These are phyloP conservation scores for Piromyces sp. DNA, from an alignment of 192 early-diverging fungal genomes.

Conservation along the genomic window DNA sequence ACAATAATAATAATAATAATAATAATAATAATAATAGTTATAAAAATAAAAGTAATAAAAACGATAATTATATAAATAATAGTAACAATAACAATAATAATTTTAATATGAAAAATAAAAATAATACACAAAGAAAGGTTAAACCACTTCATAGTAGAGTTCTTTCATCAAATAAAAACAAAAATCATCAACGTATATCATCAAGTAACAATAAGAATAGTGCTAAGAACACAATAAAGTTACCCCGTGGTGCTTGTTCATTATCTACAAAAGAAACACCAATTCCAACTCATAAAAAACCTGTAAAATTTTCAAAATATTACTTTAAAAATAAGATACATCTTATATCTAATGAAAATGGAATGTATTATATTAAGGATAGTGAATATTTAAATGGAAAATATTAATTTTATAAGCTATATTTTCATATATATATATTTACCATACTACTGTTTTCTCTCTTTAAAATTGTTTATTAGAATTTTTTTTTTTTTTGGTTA, in stretches of 20 bases:
- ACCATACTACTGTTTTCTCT: too few relatives aligned
- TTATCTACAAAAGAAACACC: neutral
- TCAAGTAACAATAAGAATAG: neutral
- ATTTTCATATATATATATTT: too few relatives aligned
- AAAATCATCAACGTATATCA: neutral
- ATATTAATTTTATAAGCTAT: too few relatives aligned
- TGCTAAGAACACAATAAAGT: neutral
- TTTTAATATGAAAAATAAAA: too few relatives aligned
- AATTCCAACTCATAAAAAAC: neutral
- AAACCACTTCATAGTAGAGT: too few relatives aligned
- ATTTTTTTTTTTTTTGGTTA: too few relatives aligned
- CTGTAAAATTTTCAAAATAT: neutral
- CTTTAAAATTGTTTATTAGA: too few relatives aligned
- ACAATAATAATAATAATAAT: too few relatives aligned
- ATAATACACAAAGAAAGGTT: too few relatives aligned
- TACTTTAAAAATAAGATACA: neutral
- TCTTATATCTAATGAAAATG: neutral
- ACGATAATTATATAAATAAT: too few relatives aligned
- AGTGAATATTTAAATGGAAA: neutral
- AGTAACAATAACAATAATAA: too few relatives aligned
- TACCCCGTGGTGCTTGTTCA: neutral
- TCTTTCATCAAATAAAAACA: too few relatives aligned
- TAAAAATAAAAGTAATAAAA: neutral
- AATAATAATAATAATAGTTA: neutral
- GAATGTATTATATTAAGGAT: neutral